These are phyloP conservation scores for Spathaspora girioi DNA, from an alignment of 805 yeast species.

Conservation along the genomic window DNA sequence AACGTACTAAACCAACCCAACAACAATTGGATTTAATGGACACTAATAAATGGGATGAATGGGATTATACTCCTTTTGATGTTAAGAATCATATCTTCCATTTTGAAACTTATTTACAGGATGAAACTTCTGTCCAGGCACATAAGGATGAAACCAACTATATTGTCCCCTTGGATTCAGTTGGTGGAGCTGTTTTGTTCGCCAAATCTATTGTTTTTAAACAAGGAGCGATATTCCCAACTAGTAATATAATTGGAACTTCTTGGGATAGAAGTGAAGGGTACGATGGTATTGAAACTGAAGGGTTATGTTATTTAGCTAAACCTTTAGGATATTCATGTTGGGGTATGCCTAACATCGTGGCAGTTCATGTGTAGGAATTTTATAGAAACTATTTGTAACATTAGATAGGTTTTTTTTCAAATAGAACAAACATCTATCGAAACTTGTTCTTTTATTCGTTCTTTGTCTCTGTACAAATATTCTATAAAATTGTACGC, in stretches of 20 bases:
- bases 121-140: slow-evolving; percentile 3
- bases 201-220: slow-evolving; percentile 39
- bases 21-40: slow-evolving; percentile 26
- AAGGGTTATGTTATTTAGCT: slow-evolving; percentile 49
- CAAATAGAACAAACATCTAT: too few species aligned
- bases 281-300: slow-evolving; percentile 53
- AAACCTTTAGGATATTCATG: slow-evolving; percentile 42
- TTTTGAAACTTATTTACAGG: slow-evolving; percentile 16
- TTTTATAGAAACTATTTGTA: neutral
- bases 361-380: slow-evolving; percentile 35
- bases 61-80: slow-evolving; percentile 33
- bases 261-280: slow-evolving; percentile 47
- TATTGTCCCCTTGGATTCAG: slow-evolving; percentile 39
- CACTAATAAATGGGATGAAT: slow-evolving; percentile 24
- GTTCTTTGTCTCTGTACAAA: too few species aligned
- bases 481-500: too few species aligned
- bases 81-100: slow-evolving; percentile 24
- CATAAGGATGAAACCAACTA: slow-evolving; percentile 9
- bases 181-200: slow-evolving; percentile 50
- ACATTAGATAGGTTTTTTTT: too few species aligned
- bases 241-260: slow-evolving; percentile 43
- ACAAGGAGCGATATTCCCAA: slow-evolving; percentile 46
- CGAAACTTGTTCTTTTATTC: too few species aligned
- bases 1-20: slow-evolving; percentile 27
- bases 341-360: slow-evolving; percentile 47